These are phyloP conservation scores for Wickerhamiella azymoides DNA, from an alignment of 805 yeast genomes.

Conservation along the genomic window DNA sequence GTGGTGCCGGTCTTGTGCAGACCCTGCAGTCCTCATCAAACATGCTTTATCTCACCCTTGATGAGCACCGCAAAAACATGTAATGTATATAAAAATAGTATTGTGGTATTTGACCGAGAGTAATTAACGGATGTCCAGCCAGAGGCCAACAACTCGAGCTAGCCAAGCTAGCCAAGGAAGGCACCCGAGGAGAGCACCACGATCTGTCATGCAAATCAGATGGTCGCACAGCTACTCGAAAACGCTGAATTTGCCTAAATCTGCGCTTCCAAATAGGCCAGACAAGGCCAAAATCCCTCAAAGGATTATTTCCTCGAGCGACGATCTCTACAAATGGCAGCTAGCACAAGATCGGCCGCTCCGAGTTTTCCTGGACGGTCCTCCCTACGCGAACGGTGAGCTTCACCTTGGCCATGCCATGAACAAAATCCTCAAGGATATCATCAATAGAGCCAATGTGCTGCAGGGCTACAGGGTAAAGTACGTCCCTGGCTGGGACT, in stretches of 20 bases:
- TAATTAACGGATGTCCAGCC: no score
- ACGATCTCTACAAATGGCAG: slow-evolving; percentile 56
- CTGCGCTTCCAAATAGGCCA: slow-evolving; percentile 53
- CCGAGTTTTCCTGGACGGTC: slow-evolving; percentile 83
- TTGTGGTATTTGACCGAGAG: no score
- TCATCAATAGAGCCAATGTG: slow-evolving; percentile 59
- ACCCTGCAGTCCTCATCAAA: slow-evolving; percentile 62
- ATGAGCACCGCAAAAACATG: slow-evolving; percentile 40
- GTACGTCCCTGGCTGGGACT: slow-evolving; percentile 95
- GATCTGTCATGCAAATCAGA: not conserved
- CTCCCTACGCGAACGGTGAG: slow-evolving; percentile 96
- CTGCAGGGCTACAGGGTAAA: slow-evolving; percentile 46
- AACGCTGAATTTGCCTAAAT: slow-evolving; percentile 51
- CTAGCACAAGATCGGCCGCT: slow-evolving; percentile 11
- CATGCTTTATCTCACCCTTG: slow-evolving; percentile 58
- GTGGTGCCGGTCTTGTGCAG: slow-evolving; percentile 81
- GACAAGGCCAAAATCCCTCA: slow-evolving; percentile 30
- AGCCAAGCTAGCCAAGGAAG: no score
- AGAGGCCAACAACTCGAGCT: no score
- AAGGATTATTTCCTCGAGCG: slow-evolving; percentile 40
- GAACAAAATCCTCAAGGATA: slow-evolving; percentile 80
- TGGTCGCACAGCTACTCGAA: slow-evolving; percentile 29
- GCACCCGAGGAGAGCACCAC: not conserved
- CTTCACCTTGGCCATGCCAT: slow-evolving; percentile 86
- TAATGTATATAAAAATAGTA: slow-evolving; percentile 11